Evolutionary conservation across 192 early-diverging fungal genomes (phyloP).

Genomic region (Coemansia sp.): DNA sequence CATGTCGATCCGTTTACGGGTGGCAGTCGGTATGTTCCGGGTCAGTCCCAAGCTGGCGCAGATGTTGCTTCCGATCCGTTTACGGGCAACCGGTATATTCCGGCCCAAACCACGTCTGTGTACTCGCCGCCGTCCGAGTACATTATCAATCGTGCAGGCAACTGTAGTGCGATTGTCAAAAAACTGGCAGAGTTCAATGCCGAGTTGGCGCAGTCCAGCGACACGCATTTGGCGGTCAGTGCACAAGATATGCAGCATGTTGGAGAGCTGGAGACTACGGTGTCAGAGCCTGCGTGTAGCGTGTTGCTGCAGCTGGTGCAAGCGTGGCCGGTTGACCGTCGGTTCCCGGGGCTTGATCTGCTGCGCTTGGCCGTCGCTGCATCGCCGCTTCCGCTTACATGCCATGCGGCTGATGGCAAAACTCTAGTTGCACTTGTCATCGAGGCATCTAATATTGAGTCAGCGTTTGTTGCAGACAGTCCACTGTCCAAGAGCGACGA

Average conservation of each 20-base stretch:
- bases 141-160: slow-evolving; percentile 69
- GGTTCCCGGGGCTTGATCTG: slow-evolving; percentile 56
- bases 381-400: slow-evolving; percentile 27
- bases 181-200: slow-evolving; percentile 75
- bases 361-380: slow-evolving; percentile 67
- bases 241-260: background rate
- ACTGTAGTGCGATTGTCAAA: slow-evolving; percentile 65
- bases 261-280: background rate
- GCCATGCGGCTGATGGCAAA: slow-evolving; percentile 20
- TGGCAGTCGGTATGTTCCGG: slow-evolving; percentile 63
- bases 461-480: background rate
- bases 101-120: slow-evolving; percentile 15
- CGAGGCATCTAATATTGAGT: background rate
- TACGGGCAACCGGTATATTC: slow-evolving; percentile 62
- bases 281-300: background rate
- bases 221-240: slow-evolving; percentile 14
- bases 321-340: slow-evolving; percentile 40
- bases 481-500: slow-evolving; percentile 51
- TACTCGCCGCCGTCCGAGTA: slow-evolving; percentile 48
- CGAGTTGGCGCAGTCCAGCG: slow-evolving; percentile 41
- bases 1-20: slow-evolving; percentile 52
- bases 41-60: background rate
- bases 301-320: background rate
- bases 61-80: slow-evolving; percentile 24
- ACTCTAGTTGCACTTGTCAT: slow-evolving; percentile 46